Evolutionary conservation across 805 yeast genomes (phyloP).

Genomic region (Suhomyces kilbournensis): DNA sequence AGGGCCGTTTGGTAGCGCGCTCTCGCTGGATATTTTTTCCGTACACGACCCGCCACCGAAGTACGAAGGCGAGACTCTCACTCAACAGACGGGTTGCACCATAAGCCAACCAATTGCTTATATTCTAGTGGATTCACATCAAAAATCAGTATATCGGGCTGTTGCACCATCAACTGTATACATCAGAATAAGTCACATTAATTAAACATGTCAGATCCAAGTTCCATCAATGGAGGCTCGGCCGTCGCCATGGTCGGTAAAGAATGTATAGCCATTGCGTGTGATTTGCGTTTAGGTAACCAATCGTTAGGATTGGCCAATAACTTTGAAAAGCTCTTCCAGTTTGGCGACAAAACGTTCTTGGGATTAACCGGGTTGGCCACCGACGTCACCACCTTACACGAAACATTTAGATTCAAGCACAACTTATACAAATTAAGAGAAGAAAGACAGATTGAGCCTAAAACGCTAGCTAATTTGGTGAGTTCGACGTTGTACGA

Average conservation of each 20-base stretch:
- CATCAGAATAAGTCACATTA: neutral
- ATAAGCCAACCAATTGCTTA: neutral
- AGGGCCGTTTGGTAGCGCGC: neutral
- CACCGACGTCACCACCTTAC: conserved; percentile 84
- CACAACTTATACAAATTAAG: conserved; percentile 85
- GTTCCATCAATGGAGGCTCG: conserved; percentile 85
- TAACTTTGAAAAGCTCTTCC: conserved; percentile 89
- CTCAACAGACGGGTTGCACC: neutral
- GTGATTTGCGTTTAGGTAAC: conserved; percentile 89
- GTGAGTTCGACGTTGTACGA: conserved; percentile 89
- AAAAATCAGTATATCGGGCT: neutral
- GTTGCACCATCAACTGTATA: neutral
- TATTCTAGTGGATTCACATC: neutral
- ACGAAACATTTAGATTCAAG: conserved; percentile 77
- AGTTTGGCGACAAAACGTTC: conserved; percentile 74
- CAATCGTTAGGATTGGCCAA: conserved; percentile 91
- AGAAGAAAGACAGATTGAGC: conserved; percentile 91
- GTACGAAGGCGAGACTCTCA: neutral
- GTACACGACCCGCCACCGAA: conserved; percentile 1
- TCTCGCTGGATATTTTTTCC: neutral
- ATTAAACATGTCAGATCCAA: conserved; percentile 65
- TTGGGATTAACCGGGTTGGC: conserved; percentile 95
- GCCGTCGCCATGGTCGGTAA: conserved; percentile 99
- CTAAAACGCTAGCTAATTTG: conserved; percentile 87
- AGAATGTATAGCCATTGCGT: conserved; percentile 96